Percentiles rank a stretch among this genome's conserved stretches.
These are phyloP conservation scores for Thalia dealbata DNA, from an alignment of 176 grass and related monocot species.

Conservation along the genomic window DNA sequence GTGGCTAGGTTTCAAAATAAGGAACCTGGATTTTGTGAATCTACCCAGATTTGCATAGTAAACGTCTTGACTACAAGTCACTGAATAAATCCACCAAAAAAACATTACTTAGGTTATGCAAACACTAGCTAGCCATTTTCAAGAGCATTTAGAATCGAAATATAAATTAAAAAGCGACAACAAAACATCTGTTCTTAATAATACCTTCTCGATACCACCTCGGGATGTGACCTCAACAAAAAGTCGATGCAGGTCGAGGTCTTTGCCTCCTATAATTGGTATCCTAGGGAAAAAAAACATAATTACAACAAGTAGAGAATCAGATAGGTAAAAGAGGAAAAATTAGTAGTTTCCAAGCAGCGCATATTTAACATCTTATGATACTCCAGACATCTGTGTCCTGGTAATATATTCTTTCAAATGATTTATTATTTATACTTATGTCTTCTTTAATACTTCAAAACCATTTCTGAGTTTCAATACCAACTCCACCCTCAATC, in stretches of 20 bases:
- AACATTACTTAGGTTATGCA: too few relatives aligned
- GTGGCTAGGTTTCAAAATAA: background rate
- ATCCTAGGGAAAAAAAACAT: slow-evolving; percentile 32
- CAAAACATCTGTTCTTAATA: background rate
- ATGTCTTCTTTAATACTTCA: too few relatives aligned
- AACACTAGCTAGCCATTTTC: background rate
- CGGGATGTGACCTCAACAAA: slow-evolving; percentile 81
- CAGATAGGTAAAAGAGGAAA: background rate
- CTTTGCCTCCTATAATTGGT: slow-evolving; percentile 87
- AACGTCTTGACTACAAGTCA: too few relatives aligned
- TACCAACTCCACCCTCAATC: too few relatives aligned
- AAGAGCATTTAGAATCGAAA: background rate
- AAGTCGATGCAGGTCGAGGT: slow-evolving; percentile 87
- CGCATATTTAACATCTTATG: background rate
- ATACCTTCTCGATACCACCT: slow-evolving; percentile 91
- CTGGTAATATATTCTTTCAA: background rate
- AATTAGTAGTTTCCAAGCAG: background rate
- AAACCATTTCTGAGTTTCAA: too few relatives aligned
- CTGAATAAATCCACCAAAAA: too few relatives aligned
- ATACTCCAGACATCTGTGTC: too few relatives aligned
- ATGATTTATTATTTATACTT: background rate
- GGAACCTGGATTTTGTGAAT: background rate
- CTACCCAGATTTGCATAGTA: background rate
- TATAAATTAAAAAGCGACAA: background rate
- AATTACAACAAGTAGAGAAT: background rate